phyloP scores from a whole-genome alignment of 1,284 basidiomycete species.

The Malassezia japonica region DNA sequence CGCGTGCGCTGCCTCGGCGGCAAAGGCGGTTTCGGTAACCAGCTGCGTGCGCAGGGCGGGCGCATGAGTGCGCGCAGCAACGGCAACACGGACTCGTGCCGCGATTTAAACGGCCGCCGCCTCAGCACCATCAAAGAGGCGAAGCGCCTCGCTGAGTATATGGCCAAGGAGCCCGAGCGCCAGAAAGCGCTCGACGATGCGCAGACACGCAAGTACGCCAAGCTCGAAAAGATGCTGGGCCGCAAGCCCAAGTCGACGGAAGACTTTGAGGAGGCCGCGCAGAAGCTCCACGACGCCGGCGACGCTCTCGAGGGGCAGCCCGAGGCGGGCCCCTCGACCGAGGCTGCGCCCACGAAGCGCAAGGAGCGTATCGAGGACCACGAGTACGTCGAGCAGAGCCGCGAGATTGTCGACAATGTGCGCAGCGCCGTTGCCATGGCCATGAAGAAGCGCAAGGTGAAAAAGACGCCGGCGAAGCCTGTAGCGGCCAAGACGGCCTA shows the following conservation, averaged over 20 bases:
- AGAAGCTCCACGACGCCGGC: conserved; percentile 33
- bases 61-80: conserved; percentile 69
- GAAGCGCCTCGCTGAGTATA: conserved; percentile 80
- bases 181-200: conserved; percentile 58
- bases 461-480: conserved; percentile 10
- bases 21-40: conserved; percentile 94
- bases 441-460: conserved; percentile 28
- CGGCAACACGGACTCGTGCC: conserved; percentile 80
- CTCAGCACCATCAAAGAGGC: conserved; percentile 92
- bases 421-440: conserved; percentile 74
- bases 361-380: conserved; percentile 70
- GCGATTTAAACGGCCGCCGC: conserved; percentile 79
- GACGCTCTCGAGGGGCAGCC: conserved; percentile 15
- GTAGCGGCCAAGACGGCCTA: neutral
- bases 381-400: conserved; percentile 81
- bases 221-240: conserved; percentile 57
- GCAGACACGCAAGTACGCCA: conserved; percentile 69
- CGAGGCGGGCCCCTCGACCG: conserved; percentile 32
- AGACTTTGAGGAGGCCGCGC: conserved; percentile 47
- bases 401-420: conserved; percentile 83
- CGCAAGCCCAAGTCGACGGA: conserved; percentile 28
- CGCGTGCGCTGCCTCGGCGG: conserved; percentile 58
- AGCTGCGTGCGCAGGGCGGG: conserved; percentile 89
- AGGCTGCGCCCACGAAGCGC: conserved; percentile 72
- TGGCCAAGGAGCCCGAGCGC: conserved; percentile 73